These are phyloP conservation scores for Amaranthus palmeri DNA, from an alignment of 148 eudicot genomes.

Conservation along the genomic window DNA sequence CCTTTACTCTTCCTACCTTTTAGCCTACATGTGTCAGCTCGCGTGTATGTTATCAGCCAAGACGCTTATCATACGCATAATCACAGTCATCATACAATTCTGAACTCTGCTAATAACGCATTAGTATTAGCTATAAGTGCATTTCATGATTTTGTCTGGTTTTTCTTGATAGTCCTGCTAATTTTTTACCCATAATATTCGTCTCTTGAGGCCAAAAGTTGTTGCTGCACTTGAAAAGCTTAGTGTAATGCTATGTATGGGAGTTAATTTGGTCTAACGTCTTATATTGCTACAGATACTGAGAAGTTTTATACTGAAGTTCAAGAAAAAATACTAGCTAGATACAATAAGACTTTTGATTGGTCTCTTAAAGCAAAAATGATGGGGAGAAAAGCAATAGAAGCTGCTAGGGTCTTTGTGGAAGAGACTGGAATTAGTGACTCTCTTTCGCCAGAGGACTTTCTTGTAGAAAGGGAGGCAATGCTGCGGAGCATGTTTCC, in stretches of 20 bases:
- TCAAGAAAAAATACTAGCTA: conserved; percentile 73
- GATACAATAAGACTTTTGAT: conserved; percentile 91
- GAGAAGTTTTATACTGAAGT: conserved; percentile 92
- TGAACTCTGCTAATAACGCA: too few species aligned
- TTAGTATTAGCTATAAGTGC: too few species aligned
- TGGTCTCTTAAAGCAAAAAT: conserved; percentile 96
- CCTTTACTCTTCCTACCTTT: too few species aligned
- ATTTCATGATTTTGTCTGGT: neutral
- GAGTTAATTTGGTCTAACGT: neutral
- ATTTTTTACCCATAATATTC: neutral
- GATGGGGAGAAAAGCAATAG: conserved; percentile 97
- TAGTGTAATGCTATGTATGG: neutral
- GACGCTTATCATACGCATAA: too few species aligned
- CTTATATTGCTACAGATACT: conserved; percentile 52
- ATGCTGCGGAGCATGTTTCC: conserved; percentile 77
- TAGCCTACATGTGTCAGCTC: too few species aligned
- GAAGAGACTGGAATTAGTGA: conserved; percentile 85
- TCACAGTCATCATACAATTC: too few species aligned
- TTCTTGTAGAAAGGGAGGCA: conserved; percentile 79
- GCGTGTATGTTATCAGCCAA: too few species aligned
- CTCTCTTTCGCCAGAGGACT: conserved; percentile 80
- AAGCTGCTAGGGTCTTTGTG: conserved; percentile 88
- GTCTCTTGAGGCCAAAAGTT: neutral
- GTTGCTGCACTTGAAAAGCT: neutral
- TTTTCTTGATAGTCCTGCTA: neutral